A percentile compares a stretch with the other conserved stretches of the same genome.
These are phyloP conservation scores for Amanita inopinata DNA, from an alignment of 768 basidiomycete genomes.

Conservation along the genomic window DNA sequence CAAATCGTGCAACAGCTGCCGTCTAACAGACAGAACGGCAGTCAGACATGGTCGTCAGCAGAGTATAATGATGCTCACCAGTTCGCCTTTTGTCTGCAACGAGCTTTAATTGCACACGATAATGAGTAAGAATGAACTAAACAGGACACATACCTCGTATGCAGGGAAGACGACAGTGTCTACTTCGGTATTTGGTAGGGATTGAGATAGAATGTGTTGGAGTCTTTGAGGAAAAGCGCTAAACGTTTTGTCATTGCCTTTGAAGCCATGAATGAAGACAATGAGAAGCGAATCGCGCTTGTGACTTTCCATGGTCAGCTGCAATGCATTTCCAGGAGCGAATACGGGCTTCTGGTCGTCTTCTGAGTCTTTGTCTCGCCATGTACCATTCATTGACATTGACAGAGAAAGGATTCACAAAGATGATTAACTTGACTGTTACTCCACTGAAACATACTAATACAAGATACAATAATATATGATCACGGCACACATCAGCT, in stretches of 20 bases:
- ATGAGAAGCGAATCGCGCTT: slow-evolving; percentile 46
- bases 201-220: slow-evolving; percentile 65
- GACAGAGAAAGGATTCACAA: too few species aligned
- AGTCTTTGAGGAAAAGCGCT: slow-evolving; percentile 70
- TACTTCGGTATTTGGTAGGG: slow-evolving; percentile 42
- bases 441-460: too few species aligned
- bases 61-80: slow-evolving; percentile 38
- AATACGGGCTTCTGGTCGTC: too few species aligned
- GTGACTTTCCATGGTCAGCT: slow-evolving; percentile 8
- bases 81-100: slow-evolving; percentile 75
- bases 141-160: slow-evolving; percentile 55
- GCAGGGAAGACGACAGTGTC: slow-evolving; percentile 82
- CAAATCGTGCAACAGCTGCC: slow-evolving; percentile 75
- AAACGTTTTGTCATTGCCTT: slow-evolving; percentile 60
- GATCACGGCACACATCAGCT: too few species aligned
- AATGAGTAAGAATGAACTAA: slow-evolving; percentile 8
- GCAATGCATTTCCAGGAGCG: slow-evolving; percentile 3
- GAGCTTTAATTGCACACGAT: slow-evolving; percentile 3
- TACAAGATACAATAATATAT: too few species aligned
- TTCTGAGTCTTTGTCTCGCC: too few species aligned
- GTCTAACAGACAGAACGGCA: slow-evolving; percentile 30
- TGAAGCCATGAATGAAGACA: slow-evolving; percentile 75
- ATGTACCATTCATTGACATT: too few species aligned
- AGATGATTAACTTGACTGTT: too few species aligned
- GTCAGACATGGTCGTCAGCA: too few species aligned